Conservation (phyloP, 495 filamentous ascomycete genomes). For the Penicillium malachiteum region DNA sequence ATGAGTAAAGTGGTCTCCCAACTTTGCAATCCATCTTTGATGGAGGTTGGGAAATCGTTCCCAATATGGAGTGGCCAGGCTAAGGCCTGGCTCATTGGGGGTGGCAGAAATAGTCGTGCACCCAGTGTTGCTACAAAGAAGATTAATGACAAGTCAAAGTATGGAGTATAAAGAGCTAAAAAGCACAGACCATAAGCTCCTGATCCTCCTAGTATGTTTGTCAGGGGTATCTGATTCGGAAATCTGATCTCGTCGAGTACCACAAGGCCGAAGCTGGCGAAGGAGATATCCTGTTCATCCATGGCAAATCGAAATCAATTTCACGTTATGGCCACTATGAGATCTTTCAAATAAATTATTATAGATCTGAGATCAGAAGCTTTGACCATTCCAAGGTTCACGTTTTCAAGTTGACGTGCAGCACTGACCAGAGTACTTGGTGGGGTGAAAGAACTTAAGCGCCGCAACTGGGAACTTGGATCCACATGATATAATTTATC, state of each 20-base stretch:
- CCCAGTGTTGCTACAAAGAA: conserved; percentile 31
- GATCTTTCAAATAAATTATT: background rate
- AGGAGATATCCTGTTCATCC: conserved; percentile 18
- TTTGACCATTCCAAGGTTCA: background rate
- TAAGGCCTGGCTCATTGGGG: conserved; percentile 41
- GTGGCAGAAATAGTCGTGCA: conserved; percentile 27
- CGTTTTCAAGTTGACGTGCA: background rate
- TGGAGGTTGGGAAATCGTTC: conserved; percentile 66
- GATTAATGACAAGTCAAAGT: background rate
- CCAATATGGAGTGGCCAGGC: conserved; percentile 85
- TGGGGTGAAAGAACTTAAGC: too few species aligned
- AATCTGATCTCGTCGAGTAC: conserved; percentile 37
- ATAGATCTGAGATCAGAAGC: background rate
- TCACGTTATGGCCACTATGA: background rate
- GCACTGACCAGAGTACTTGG: too few species aligned
- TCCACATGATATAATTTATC: too few species aligned
- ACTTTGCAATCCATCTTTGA: conserved; percentile 53
- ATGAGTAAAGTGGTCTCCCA: conserved; percentile 68
- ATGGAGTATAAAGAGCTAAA: background rate
- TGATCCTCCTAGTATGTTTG: conserved; percentile 35
- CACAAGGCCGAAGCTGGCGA: conserved; percentile 33
- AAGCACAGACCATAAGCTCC: conserved; percentile 32
- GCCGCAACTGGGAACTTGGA: too few species aligned
- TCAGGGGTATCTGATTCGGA: conserved; percentile 18
- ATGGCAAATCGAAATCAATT: background rate